phyloP scores from a whole-genome alignment of 2,329 filamentous ascomycete genomes.

The Cryphonectria japonica region DNA sequence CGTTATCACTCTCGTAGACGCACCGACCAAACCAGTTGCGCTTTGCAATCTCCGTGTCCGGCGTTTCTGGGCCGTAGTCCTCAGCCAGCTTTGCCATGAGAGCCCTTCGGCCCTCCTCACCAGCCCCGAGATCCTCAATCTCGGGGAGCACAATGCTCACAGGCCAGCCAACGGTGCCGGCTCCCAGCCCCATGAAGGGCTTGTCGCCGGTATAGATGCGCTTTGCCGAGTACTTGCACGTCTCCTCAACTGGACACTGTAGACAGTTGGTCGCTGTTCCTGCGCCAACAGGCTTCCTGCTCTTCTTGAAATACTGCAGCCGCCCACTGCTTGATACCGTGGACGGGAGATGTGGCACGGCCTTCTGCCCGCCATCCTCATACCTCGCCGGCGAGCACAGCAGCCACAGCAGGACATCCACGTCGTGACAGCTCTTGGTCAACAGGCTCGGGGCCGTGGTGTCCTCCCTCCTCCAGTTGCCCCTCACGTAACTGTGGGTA shows the following conservation, averaged over 20 bases:
- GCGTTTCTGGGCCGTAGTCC: slow-evolving; percentile 57
- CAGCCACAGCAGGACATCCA: slow-evolving; percentile 91
- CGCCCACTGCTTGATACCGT: slow-evolving; percentile 76
- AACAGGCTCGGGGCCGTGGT: slow-evolving; percentile 80
- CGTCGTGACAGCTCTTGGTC: slow-evolving; percentile 95
- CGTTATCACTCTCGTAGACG: slow-evolving; percentile 90
- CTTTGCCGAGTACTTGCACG: slow-evolving; percentile 84
- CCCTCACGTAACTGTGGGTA: slow-evolving; percentile 84
- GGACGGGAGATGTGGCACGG: slow-evolving; percentile 71
- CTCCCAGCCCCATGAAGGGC: slow-evolving; percentile 57
- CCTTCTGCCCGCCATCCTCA: slow-evolving; percentile 43
- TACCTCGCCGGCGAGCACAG: slow-evolving; percentile 70
- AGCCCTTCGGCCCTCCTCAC: slow-evolving; percentile 51
- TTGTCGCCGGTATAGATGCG: slow-evolving; percentile 77
- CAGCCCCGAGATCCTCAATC: slow-evolving; percentile 72
- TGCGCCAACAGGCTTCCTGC: slow-evolving; percentile 75
- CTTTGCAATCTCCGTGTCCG: slow-evolving; percentile 50
- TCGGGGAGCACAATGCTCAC: slow-evolving; percentile 89
- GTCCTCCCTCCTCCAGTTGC: slow-evolving; percentile 88
- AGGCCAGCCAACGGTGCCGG: slow-evolving; percentile 77
- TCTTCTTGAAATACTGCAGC: slow-evolving; percentile 76
- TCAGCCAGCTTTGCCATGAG: slow-evolving; percentile 46
- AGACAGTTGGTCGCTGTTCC: slow-evolving; percentile 85
- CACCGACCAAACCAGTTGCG: slow-evolving; percentile 89
- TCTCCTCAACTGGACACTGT: slow-evolving; percentile 71